Percentiles rank a stretch among this genome's conserved stretches.
Evolutionary conservation across 192 early-diverging fungal species (phyloP).

Genomic region (Helicostylum pulchrum): DNA sequence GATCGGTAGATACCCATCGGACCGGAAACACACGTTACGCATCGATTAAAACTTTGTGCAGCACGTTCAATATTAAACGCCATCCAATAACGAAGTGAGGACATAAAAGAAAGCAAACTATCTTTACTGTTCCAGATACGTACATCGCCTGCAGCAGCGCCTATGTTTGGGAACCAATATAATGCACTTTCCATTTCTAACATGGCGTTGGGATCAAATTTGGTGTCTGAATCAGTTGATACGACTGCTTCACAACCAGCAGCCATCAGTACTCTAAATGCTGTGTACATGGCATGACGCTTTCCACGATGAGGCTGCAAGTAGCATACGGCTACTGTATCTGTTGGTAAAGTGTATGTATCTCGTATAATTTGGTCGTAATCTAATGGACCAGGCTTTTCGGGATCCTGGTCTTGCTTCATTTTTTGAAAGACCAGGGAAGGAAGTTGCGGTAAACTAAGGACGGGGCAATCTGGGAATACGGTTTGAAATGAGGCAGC

Average conservation of each 20-base stretch:
- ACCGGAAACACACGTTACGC: slow-evolving; percentile 62
- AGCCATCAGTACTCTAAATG: slow-evolving; percentile 42
- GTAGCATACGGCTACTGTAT: slow-evolving; percentile 39
- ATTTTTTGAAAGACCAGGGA: slow-evolving; percentile 13
- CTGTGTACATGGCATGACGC: slow-evolving; percentile 54
- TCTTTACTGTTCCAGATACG: slow-evolving; percentile 55
- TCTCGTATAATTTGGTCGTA: slow-evolving; percentile 1
- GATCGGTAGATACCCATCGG: slow-evolving; percentile 60
- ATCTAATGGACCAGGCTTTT: not conserved
- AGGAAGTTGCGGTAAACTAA: slow-evolving; percentile 20
- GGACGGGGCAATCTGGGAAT: slow-evolving; percentile 19
- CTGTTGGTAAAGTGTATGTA: slow-evolving; percentile 4
- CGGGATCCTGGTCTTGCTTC: not conserved
- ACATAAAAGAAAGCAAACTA: slow-evolving; percentile 53
- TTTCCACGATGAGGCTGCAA: slow-evolving; percentile 52
- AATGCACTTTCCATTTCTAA: slow-evolving; percentile 52
- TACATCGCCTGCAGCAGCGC: slow-evolving; percentile 52
- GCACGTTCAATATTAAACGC: slow-evolving; percentile 66
- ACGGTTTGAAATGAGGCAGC: slow-evolving; percentile 32
- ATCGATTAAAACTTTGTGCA: slow-evolving; percentile 54
- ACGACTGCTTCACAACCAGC: slow-evolving; percentile 50
- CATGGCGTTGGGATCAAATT: slow-evolving; percentile 46
- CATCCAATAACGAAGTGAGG: slow-evolving; percentile 60
- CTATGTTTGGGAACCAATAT: slow-evolving; percentile 44
- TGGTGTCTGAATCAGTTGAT: slow-evolving; percentile 63